Conservation (phyloP, 2,329 filamentous ascomycete species). For the Exserohilum turcica region DNA sequence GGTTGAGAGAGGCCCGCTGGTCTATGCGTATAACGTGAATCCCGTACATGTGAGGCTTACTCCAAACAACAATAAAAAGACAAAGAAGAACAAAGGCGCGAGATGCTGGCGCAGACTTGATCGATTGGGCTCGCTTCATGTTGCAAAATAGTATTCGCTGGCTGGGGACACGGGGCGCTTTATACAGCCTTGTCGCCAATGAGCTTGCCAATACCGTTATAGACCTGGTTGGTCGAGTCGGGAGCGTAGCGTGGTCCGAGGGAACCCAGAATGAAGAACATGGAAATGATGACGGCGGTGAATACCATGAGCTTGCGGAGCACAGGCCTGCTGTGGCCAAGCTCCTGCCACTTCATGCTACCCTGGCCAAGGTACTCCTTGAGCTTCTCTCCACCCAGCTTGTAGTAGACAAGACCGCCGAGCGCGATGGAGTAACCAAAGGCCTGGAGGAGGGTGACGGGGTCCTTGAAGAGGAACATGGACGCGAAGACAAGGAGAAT, state of each 20-base stretch:
- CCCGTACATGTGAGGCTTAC: constrained; percentile 29
- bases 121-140: neutral
- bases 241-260: constrained; percentile 49
- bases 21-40: constrained; percentile 43
- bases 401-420: constrained; percentile 81
- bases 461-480: constrained; percentile 80
- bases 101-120: neutral
- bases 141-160: neutral
- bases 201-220: constrained; percentile 44
- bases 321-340: constrained; percentile 75
- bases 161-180: constrained; percentile 2
- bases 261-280: constrained; percentile 71
- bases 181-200: constrained; percentile 36
- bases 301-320: constrained; percentile 79
- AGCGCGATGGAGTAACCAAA: constrained; percentile 85
- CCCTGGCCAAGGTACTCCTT: constrained; percentile 77
- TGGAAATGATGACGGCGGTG: constrained; percentile 62
- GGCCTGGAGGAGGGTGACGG: constrained; percentile 75
- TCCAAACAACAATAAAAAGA: constrained; percentile 35
- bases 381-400: constrained; percentile 81
- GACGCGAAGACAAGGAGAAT: constrained; percentile 80
- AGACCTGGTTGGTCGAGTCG: constrained; percentile 42
- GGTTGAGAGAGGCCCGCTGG: constrained; percentile 33
- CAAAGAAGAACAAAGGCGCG: constrained; percentile 26
- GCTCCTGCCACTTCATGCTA: constrained; percentile 82